Percentiles rank a stretch among this genome's conserved stretches.
These are phyloP conservation scores for Mycena epipterygia DNA, from an alignment of 768 basidiomycete genomes.

Conservation along the genomic window DNA sequence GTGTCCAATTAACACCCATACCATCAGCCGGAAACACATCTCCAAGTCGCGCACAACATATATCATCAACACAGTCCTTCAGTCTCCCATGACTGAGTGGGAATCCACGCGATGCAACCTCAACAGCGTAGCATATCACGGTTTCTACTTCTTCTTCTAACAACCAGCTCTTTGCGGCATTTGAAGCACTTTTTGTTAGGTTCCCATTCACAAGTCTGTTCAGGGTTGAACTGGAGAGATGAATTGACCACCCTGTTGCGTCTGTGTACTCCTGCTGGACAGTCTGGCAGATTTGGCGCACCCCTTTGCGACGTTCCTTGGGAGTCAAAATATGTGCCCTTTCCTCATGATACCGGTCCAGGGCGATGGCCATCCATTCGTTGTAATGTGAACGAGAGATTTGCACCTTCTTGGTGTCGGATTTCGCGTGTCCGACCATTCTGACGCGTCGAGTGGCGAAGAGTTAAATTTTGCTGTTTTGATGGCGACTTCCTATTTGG, in stretches of 20 bases:
- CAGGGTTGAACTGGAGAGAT: not conserved
- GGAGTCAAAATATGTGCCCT: slow-evolving; percentile 5
- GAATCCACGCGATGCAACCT: slow-evolving; percentile 44
- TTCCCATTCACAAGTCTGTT: not conserved
- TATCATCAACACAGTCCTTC: slow-evolving; percentile 40
- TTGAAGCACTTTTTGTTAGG: not conserved
- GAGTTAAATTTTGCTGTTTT: not conserved
- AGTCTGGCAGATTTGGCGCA: not conserved
- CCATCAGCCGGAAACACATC: slow-evolving; percentile 32
- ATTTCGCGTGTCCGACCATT: slow-evolving; percentile 23
- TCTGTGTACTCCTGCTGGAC: slow-evolving; percentile 1
- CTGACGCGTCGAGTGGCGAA: slow-evolving; percentile 12
- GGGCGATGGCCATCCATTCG: not conserved
- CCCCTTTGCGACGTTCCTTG: slow-evolving; percentile 10
- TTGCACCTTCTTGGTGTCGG: slow-evolving; percentile 16
- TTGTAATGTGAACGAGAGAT: not conserved
- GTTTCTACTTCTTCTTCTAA: slow-evolving; percentile 32
- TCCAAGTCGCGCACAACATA: slow-evolving; percentile 35
- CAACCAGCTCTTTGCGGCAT: slow-evolving; percentile 10
- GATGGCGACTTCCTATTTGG: not conserved
- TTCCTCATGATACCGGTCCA: slow-evolving; percentile 8
- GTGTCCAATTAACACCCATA: slow-evolving; percentile 43
- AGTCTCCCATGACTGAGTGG: slow-evolving; percentile 42
- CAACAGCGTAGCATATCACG: slow-evolving; percentile 37
- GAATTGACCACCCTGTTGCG: too few relatives aligned